Percentiles rank a stretch among this genome's conserved stretches.
Evolutionary conservation across 2,329 filamentous ascomycete genomes (phyloP).

Genomic region (Chaetomiaceae sp.): DNA sequence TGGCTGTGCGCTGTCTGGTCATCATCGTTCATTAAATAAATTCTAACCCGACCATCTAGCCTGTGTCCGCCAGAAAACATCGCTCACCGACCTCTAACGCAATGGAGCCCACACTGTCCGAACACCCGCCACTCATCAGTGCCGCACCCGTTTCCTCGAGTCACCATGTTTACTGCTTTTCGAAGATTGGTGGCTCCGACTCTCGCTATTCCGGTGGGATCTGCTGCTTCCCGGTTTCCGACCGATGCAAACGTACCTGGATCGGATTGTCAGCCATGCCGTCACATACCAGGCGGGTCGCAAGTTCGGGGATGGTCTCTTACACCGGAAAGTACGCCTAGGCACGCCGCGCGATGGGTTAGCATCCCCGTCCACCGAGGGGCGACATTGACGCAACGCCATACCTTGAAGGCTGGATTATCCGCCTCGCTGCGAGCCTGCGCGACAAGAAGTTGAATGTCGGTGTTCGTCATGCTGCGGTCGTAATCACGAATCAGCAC

Average conservation of each 20-base stretch:
- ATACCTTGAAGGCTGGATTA: conserved; percentile 53
- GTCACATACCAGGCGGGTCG: background rate
- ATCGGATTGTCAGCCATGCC: conserved; percentile 4
- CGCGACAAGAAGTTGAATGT: conserved; percentile 54
- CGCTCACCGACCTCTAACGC: background rate
- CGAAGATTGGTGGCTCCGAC: conserved; percentile 20
- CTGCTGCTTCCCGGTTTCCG: conserved; percentile 45
- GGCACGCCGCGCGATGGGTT: background rate
- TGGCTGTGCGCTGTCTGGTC: background rate
- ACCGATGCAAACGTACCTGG: conserved; percentile 59
- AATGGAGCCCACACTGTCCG: background rate
- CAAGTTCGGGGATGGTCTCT: conserved; percentile 31
- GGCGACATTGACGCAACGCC: conserved; percentile 12
- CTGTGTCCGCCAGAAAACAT: background rate
- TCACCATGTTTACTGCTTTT: conserved; percentile 25
- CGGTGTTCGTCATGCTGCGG: conserved; percentile 51
- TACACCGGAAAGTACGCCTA: conserved; percentile 61
- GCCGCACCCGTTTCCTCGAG: conserved; percentile 27
- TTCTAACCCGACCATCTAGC: background rate
- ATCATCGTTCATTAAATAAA: conserved; percentile 6
- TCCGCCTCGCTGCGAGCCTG: conserved; percentile 52
- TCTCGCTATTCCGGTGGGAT: conserved; percentile 18
- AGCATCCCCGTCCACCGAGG: background rate
- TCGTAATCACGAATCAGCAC: conserved; percentile 7
- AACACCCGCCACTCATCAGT: conserved; percentile 6